Evolutionary conservation across 805 yeast genomes (phyloP).

Genomic region (Alloascoidea africana): DNA sequence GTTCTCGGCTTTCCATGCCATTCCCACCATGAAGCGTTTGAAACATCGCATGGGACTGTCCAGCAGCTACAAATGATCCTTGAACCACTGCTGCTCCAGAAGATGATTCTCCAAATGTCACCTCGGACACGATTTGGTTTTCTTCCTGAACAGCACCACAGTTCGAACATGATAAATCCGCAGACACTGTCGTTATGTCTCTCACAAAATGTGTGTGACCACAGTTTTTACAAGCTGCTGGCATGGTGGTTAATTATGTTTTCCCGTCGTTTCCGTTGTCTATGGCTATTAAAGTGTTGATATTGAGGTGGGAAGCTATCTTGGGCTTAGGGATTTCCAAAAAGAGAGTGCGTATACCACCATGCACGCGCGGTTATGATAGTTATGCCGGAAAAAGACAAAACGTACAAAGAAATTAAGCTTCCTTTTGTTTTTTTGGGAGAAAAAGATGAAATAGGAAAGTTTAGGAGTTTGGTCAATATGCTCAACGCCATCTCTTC

Average conservation of each 20-base stretch:
- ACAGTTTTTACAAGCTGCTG: slow-evolving; percentile 27
- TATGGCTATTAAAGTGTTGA: too few relatives aligned
- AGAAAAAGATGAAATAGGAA: too few relatives aligned
- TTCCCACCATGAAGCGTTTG: slow-evolving; percentile 33
- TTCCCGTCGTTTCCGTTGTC: too few relatives aligned
- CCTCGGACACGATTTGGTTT: slow-evolving; percentile 89
- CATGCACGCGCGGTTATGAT: too few relatives aligned
- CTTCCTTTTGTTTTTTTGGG: too few relatives aligned
- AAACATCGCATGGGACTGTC: slow-evolving; percentile 60
- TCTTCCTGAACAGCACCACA: slow-evolving; percentile 90
- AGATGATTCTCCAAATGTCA: slow-evolving; percentile 83
- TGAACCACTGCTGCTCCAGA: slow-evolving; percentile 93
- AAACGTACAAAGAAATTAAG: too few relatives aligned
- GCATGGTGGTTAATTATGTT: slow-evolving; percentile 3
- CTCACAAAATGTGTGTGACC: slow-evolving; percentile 36
- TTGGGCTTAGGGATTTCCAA: too few relatives aligned
- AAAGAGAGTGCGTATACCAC: too few relatives aligned
- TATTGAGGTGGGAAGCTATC: too few relatives aligned
- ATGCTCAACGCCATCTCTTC: too few relatives aligned
- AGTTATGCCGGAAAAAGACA: too few relatives aligned
- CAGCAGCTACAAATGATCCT: slow-evolving; percentile 85
- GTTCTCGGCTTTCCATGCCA: slow-evolving; percentile 76
- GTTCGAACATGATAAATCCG: slow-evolving; percentile 61
- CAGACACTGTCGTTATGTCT: slow-evolving; percentile 43
- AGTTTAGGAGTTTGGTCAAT: too few relatives aligned